Base-by-base conservation (phyloP, 768 basidiomycete species). In the Trametes maxima region DNA sequence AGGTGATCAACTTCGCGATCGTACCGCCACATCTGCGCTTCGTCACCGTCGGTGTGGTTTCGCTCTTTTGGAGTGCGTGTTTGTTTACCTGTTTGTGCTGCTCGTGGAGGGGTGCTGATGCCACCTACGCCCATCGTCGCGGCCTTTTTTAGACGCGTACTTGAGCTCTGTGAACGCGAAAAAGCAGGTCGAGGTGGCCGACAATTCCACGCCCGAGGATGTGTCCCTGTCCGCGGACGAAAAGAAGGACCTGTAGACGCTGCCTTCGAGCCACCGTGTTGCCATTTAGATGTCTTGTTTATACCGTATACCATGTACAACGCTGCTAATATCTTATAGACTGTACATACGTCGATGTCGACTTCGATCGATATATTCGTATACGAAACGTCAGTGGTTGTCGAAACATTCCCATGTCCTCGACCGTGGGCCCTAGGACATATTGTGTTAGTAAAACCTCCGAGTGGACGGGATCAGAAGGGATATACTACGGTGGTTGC, bases 21-120 rank as follows among this genome's bases (percentile, higher is more conserved):
- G 82, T 92, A 0, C 92, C 92, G 1, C 85, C 82, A 4, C 92
- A 94, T 66, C 74, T 92, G 37, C 85, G 92, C 39, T 87, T 94
- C 54, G 80, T 88, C 19, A 78, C 88, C 19, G 84, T 94, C 22
- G 82, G 90, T 67, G 81, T 89, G 12, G 89, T 93, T 53, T 88
- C 87, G 68, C 79, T 92, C 61, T 89, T 89, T 76, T 91, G 89
- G 90, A 92, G 90, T 92, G 70, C 47, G 88, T 81, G 13, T 11
- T 58, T 46, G 14, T 16, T 24, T 5, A 11, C 36, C 35, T 51
- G 35, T 1, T 16, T 21, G 36, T 39, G 5, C 24, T 8, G 11
- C 21, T 21, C 11, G 14, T 12, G 1, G 5, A 8, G 46, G 21
- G 28, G 11, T 51, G 16, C 25, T 22, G 47, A 21, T 19, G 7